Conservation (phyloP, 768 basidiomycete species). For the Russula emetica region DNA sequence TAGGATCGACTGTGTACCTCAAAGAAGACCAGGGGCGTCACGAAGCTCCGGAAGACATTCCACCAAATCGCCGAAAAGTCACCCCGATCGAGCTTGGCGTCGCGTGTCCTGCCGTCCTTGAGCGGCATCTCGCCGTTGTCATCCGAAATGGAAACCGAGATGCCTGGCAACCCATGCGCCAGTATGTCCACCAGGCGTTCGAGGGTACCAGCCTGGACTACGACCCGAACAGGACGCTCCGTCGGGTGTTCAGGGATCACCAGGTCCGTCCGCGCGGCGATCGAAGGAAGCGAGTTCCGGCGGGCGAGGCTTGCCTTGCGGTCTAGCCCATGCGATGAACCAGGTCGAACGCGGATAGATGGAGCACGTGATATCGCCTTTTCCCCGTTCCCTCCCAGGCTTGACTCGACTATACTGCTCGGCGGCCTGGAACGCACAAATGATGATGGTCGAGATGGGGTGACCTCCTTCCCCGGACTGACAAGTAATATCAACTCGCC, state of each 20-base stretch:
- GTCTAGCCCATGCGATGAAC: constrained; percentile 61
- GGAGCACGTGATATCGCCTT: constrained; percentile 55
- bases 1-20: constrained; percentile 50
- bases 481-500: constrained; percentile 72
- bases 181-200: constrained; percentile 70
- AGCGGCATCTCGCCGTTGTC: constrained; percentile 84
- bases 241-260: constrained; percentile 58
- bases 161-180: constrained; percentile 69
- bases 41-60: constrained; percentile 76
- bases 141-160: constrained; percentile 77
- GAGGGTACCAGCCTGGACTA: constrained; percentile 75
- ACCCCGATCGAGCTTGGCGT: constrained; percentile 62
- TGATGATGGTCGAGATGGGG: constrained; percentile 59
- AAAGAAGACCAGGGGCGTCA: constrained; percentile 77
- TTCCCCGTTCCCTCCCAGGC: constrained; percentile 27
- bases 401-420: constrained; percentile 31
- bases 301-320: constrained; percentile 74
- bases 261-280: constrained; percentile 58
- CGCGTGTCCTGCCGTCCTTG: constrained; percentile 66
- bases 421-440: constrained; percentile 55
- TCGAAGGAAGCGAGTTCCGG: constrained; percentile 73
- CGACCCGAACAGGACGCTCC: constrained; percentile 67
- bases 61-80: constrained; percentile 82
- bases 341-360: constrained; percentile 74
- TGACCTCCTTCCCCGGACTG: constrained; percentile 44